phyloP scores from a whole-genome alignment of 257 asterid genomes.

The Nicotiana undulata region DNA sequence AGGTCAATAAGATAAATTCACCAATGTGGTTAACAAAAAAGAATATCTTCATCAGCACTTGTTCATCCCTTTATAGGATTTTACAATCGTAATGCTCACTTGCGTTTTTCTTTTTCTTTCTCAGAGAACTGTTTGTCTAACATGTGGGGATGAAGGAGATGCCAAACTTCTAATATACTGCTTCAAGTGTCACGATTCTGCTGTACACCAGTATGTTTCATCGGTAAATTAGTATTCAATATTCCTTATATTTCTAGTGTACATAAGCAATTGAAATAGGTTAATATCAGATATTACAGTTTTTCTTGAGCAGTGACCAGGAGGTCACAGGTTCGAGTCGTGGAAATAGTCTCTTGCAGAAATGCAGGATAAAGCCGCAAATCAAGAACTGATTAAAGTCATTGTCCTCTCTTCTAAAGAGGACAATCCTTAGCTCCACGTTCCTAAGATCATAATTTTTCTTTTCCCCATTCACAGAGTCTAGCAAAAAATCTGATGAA shows the following conservation, averaged over 20 bases:
- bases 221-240: neutral
- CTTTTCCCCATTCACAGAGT: neutral
- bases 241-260: neutral
- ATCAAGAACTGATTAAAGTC: too few relatives aligned
- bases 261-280: neutral
- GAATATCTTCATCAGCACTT: neutral
- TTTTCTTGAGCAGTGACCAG: neutral
- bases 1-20: neutral
- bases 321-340: too few relatives aligned
- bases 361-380: too few relatives aligned
- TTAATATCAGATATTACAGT: neutral
- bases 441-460: neutral
- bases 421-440: neutral
- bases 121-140: neutral
- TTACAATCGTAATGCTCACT: neutral
- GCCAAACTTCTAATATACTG: slow-evolving; percentile 1
- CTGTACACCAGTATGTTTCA: neutral
- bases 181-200: neutral
- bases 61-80: neutral
- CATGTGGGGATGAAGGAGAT: slow-evolving; percentile 9
- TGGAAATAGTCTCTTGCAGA: too few relatives aligned
- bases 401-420: too few relatives aligned
- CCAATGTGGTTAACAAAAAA: neutral
- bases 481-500: neutral
- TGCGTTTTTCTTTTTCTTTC: neutral